Conservation (phyloP, 2,329 filamentous ascomycete genomes). For the Trematosphaeria pertusa region DNA sequence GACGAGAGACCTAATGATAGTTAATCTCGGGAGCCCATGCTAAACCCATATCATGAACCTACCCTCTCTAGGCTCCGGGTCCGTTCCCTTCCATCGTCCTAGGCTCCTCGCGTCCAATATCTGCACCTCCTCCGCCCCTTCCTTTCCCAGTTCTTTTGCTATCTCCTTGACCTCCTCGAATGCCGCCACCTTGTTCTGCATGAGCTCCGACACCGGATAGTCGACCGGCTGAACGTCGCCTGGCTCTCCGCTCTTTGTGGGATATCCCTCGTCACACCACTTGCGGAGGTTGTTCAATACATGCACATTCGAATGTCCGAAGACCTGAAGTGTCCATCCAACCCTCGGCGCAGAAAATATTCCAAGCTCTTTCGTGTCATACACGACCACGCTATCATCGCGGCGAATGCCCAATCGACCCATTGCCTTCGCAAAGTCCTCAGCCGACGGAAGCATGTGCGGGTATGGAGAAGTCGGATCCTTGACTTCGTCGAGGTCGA, state of each 20-base stretch:
- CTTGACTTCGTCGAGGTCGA: conserved; percentile 91
- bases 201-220: conserved; percentile 54
- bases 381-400: conserved; percentile 92
- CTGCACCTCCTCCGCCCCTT: conserved; percentile 82
- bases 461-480: conserved; percentile 89
- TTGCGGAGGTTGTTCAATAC: conserved; percentile 93
- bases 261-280: conserved; percentile 86
- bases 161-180: conserved; percentile 86
- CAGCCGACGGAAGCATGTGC: conserved; percentile 89
- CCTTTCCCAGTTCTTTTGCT: conserved; percentile 77
- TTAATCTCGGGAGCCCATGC: conserved; percentile 4
- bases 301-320: conserved; percentile 88
- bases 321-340: conserved; percentile 89
- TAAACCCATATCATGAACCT: conserved; percentile 1
- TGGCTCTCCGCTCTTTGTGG: conserved; percentile 78
- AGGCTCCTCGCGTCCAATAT: conserved; percentile 84
- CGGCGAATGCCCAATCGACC: conserved; percentile 82
- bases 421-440: conserved; percentile 87
- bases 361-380: conserved; percentile 88
- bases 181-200: conserved; percentile 70
- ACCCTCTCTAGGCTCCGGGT: conserved; percentile 85
- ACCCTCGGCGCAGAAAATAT: conserved; percentile 95
- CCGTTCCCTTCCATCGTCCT: conserved; percentile 81
- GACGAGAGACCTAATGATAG: conserved; percentile 66
- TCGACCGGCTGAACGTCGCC: conserved; percentile 53